A percentile compares a stretch with the other conserved stretches of the same genome.
These are phyloP conservation scores for Kodamaea jinghongensis DNA, from an alignment of 805 yeast genomes.

Conservation along the genomic window DNA sequence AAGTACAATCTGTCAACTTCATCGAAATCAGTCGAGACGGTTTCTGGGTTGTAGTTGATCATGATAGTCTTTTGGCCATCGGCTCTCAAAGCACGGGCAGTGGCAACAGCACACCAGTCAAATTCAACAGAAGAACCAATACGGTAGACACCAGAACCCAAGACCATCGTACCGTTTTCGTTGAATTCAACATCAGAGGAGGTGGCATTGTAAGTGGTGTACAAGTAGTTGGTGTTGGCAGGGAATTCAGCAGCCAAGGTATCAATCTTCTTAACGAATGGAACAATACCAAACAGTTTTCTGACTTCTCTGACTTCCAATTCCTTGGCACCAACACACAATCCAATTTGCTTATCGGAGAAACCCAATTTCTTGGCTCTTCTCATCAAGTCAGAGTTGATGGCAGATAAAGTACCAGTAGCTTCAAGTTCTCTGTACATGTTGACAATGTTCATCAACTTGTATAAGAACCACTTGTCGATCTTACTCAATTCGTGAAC, in stretches of 20 bases:
- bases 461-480: conserved; percentile 94
- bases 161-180: conserved; percentile 89
- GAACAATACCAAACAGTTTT: conserved; percentile 74
- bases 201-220: conserved; percentile 93
- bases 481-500: conserved; percentile 91
- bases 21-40: conserved; percentile 96
- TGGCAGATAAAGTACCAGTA: conserved; percentile 49
- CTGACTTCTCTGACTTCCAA: conserved; percentile 79
- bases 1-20: conserved; percentile 97
- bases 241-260: conserved; percentile 99
- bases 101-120: conserved; percentile 98
- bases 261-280: conserved; percentile 95
- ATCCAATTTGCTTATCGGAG: conserved; percentile 89
- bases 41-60: conserved; percentile 98
- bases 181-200: conserved; percentile 79
- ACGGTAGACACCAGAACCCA: conserved; percentile 99
- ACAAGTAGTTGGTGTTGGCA: conserved; percentile 91
- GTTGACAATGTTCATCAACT: conserved; percentile 87
- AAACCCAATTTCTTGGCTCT: conserved; percentile 93
- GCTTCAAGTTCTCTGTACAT: conserved; percentile 79
- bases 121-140: conserved; percentile 98
- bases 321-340: conserved; percentile 71
- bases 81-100: conserved; percentile 90
- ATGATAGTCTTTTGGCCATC: conserved; percentile 87
- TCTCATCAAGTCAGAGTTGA: conserved; percentile 66